Percentiles rank a stretch among this genome's conserved stretches.
These are phyloP conservation scores for Umbelopsis sp. DNA, from an alignment of 192 early-diverging fungal genomes.

Conservation along the genomic window DNA sequence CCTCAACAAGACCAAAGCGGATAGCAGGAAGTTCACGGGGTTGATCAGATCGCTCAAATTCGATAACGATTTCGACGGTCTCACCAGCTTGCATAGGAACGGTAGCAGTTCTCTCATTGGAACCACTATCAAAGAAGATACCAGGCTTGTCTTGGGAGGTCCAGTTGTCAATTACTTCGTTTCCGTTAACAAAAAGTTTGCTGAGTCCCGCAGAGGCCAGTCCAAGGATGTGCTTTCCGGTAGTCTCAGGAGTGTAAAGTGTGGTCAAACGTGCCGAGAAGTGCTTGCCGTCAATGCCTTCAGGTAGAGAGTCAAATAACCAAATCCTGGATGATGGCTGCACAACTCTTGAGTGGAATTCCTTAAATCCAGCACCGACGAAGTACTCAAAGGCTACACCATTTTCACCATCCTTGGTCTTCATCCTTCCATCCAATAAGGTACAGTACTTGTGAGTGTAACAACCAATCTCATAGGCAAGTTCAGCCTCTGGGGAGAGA, in stretches of 20 bases:
- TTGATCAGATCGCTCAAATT: not conserved
- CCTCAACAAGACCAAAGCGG: conserved; percentile 20
- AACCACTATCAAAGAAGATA: conserved; percentile 23
- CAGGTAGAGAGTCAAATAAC: not conserved
- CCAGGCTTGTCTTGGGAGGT: conserved; percentile 12
- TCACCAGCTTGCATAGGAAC: conserved; percentile 1
- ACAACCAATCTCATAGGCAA: not conserved
- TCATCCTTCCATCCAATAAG: not conserved
- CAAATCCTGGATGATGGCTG: not conserved
- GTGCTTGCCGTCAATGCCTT: not conserved
- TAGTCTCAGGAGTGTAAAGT: not conserved
- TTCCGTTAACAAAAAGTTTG: conserved; percentile 16
- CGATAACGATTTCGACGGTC: conserved; percentile 14
- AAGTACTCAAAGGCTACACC: conserved; percentile 19
- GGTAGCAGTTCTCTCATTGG: conserved; percentile 15
- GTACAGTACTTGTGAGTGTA: conserved; percentile 27
- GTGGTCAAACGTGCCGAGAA: conserved; percentile 16
- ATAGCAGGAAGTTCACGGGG: conserved; percentile 13
- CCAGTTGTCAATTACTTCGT: conserved; percentile 29
- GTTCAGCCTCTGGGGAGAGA: conserved; percentile 1
- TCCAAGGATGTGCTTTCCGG: conserved; percentile 19
- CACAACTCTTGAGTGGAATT: not conserved
- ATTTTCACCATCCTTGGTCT: conserved; percentile 17
- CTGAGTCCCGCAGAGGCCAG: conserved; percentile 10
- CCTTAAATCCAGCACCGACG: not conserved